Base-by-base conservation (phyloP, 2,329 filamentous ascomycete species). In the Pseudomassariella vexata region DNA sequence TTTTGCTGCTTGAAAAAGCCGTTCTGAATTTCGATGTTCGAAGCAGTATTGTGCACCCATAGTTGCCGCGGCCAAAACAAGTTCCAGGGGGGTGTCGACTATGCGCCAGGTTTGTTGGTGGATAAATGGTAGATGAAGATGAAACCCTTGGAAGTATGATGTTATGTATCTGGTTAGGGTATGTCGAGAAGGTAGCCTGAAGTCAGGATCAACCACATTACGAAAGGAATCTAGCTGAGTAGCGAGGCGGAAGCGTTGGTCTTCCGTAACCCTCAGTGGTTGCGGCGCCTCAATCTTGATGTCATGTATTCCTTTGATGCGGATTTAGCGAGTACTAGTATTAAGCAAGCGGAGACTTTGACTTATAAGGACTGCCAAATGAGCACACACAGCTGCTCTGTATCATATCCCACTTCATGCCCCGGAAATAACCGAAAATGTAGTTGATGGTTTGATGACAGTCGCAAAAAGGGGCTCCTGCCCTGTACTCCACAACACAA, bases 11-110 rank as follows among this genome's bases (percentile, higher is more conserved):
- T 47, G 42, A 24, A 62, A 62, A 0, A 62, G 25, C 2, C 47
- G 44, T n/a, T 57, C 52, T 0, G 57, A 57, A 9, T 46, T 51
- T 2, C 48, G 49, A 3, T 53, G 50, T 38, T 62, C 59, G 17
- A 61, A 60, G 14, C 56, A 57, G 32, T 61, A 61, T 39, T 62
- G 58, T 0, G 59, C 56, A 0, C 57, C 57, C 4, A 62, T 44
- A 0, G 57, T 47, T 1, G 50, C 44, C 5, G 62, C 48, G 0
- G 49, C 53, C 6, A 60, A 38, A 0, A 60, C 35, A 1, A 62
- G 30, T 20, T 62, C 58, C 0, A 54, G 34, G 0, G 58, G 47
- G 10, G 47, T 44, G 2, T 58, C 53, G 2, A 41, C 39, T 5
- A 60, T 32, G 6, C 44, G 39, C 52, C 53, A 58, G 1, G 57